Conservation (phyloP, 306 rosid genomes). For the Begonia loranthoides region DNA sequence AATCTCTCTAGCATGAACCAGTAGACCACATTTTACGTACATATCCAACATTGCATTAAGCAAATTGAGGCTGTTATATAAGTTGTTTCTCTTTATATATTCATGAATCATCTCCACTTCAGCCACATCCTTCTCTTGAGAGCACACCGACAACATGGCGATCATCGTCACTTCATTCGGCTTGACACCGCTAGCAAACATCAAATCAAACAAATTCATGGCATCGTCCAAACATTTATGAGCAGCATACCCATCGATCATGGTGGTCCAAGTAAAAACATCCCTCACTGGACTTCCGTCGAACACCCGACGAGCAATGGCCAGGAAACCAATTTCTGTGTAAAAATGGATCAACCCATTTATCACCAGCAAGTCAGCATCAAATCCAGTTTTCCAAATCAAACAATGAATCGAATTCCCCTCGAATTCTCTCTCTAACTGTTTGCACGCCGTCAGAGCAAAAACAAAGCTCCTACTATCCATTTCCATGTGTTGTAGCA, state of each 20-base stretch:
- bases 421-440: neutral
- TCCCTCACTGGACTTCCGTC: conserved; percentile 46
- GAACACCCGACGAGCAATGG: conserved; percentile 42
- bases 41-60: conserved; percentile 51
- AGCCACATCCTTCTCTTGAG: conserved; percentile 23
- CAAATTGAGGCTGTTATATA: conserved; percentile 27
- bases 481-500: conserved; percentile 19
- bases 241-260: conserved; percentile 55
- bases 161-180: conserved; percentile 72
- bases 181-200: conserved; percentile 37
- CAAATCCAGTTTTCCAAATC: conserved; percentile 43
- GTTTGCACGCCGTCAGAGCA: conserved; percentile 42
- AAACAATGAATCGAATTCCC: conserved; percentile 39
- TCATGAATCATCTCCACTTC: conserved; percentile 37
- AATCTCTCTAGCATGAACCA: conserved; percentile 30
- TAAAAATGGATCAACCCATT: conserved; percentile 57
- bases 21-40: conserved; percentile 49
- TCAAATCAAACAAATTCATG: conserved; percentile 29
- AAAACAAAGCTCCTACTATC: conserved; percentile 47
- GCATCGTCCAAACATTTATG: conserved; percentile 31
- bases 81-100: conserved; percentile 14
- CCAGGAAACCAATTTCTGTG: conserved; percentile 22
- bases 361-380: conserved; percentile 30
- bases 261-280: conserved; percentile 76
- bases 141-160: conserved; percentile 40